Evolutionary conservation across 164 flowering plant genomes (phyloP).

Genomic region (Vitis cinerea): DNA sequence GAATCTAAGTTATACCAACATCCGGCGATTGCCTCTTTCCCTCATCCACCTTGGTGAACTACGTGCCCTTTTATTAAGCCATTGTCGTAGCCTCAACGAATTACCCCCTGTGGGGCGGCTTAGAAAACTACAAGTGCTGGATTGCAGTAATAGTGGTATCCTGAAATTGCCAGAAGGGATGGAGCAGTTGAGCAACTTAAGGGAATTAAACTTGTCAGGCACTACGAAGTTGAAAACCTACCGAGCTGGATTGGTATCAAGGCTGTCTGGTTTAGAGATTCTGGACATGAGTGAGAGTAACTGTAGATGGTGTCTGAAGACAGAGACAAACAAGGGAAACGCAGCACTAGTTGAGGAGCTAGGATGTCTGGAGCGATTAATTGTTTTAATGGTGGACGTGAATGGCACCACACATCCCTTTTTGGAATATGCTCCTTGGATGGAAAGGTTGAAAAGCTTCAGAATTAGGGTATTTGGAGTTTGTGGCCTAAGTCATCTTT

Average conservation of each 20-base stretch:
- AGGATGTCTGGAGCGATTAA: background rate
- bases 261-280: conserved; percentile 8
- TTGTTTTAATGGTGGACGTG: background rate
- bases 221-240: conserved; percentile 13
- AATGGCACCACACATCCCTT: background rate
- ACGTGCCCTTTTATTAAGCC: too few relatives aligned
- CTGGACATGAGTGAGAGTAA: conserved; percentile 22
- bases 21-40: conserved; percentile 20
- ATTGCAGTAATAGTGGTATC: too few relatives aligned
- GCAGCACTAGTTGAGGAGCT: conserved; percentile 14
- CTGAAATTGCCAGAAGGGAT: too few relatives aligned
- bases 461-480: background rate
- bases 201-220: conserved; percentile 15
- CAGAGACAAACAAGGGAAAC: background rate
- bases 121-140: too few relatives aligned
- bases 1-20: conserved; percentile 18
- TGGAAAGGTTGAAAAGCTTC: conserved; percentile 5
- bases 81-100: too few relatives aligned
- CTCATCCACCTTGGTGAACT: too few relatives aligned
- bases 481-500: too few relatives aligned
- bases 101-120: too few relatives aligned
- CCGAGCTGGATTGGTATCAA: background rate
- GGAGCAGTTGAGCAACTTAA: background rate
- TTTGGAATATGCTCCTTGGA: conserved; percentile 3
- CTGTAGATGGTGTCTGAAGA: conserved; percentile 5